Conservation (phyloP, 139 green algal genomes). For the Desmodesmus armatus region DNA sequence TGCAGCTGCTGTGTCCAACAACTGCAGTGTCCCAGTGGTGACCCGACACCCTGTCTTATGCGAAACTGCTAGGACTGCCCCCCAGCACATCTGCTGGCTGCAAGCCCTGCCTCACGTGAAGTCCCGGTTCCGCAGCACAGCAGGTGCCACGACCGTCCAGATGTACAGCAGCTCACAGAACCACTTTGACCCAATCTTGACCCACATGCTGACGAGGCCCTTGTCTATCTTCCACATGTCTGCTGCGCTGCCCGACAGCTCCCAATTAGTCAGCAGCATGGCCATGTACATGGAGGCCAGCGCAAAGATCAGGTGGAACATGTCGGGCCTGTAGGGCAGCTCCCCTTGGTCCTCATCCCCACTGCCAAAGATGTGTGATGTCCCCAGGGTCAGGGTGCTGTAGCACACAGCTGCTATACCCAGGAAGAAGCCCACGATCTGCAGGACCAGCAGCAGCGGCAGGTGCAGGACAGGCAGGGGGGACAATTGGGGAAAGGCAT, state of each 20-base stretch:
- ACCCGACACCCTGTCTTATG: too few species aligned
- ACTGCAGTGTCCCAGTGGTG: too few species aligned
- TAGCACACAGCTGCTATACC: slow-evolving; percentile 63
- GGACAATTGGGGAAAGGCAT: too few species aligned
- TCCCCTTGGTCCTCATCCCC: slow-evolving; percentile 16
- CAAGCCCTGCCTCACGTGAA: slow-evolving; percentile 64
- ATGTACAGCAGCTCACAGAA: slow-evolving; percentile 79
- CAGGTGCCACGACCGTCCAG: slow-evolving; percentile 86
- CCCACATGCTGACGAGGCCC: slow-evolving; percentile 77
- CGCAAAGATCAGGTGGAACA: slow-evolving; percentile 83
- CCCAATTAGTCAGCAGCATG: slow-evolving; percentile 83
- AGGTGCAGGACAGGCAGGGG: too few species aligned
- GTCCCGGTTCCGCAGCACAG: slow-evolving; percentile 61
- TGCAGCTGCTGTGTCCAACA: not conserved
- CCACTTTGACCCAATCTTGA: slow-evolving; percentile 87
- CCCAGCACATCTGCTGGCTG: too few species aligned
- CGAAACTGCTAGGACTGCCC: too few species aligned
- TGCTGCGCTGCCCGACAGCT: slow-evolving; percentile 44
- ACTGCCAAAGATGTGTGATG: slow-evolving; percentile 51
- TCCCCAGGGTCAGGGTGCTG: slow-evolving; percentile 53
- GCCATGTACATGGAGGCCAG: slow-evolving; percentile 77
- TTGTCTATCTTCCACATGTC: slow-evolving; percentile 65
- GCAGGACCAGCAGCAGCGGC: not conserved
- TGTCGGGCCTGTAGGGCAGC: slow-evolving; percentile 77
- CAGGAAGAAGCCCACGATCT: slow-evolving; percentile 71